Conservation (phyloP, 441 rosid species). For the Sinapis alba region DNA sequence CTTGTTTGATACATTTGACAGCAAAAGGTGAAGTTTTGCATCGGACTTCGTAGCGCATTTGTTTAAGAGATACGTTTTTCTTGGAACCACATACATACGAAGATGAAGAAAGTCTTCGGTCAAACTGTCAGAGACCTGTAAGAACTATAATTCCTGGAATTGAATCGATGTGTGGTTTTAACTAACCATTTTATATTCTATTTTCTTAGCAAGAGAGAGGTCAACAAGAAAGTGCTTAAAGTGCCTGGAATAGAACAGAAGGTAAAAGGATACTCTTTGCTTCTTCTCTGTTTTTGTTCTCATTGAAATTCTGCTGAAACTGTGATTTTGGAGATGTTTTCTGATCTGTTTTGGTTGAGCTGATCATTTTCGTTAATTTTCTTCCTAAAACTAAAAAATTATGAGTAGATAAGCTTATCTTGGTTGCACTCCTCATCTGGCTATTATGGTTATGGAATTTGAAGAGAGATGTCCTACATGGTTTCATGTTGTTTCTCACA, state of each 20-base stretch:
- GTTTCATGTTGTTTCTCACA: constrained; percentile 6
- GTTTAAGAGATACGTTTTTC: constrained; percentile 12
- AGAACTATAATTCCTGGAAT: constrained; percentile 39
- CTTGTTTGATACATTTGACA: not conserved
- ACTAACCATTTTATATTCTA: too few relatives aligned
- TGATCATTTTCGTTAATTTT: too few relatives aligned
- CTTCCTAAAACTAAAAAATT: not conserved
- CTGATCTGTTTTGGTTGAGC: constrained; percentile 13
- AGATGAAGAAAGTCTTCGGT: constrained; percentile 94
- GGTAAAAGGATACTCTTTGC: constrained; percentile 47
- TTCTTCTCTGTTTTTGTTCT: not conserved
- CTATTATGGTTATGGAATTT: too few relatives aligned
- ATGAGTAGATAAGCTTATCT: not conserved
- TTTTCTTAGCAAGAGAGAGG: constrained; percentile 99
- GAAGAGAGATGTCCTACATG: constrained; percentile 7
- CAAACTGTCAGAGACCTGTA: constrained; percentile 98
- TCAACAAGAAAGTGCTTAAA: constrained; percentile 98
- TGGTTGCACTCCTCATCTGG: constrained; percentile 7
- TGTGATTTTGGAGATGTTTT: not conserved
- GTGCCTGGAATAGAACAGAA: constrained; percentile 98
- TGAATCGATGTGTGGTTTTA: too few relatives aligned
- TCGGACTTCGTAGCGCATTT: not conserved
- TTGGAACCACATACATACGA: constrained; percentile 30
- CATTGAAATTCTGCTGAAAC: not conserved
- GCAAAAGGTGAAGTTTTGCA: constrained; percentile 20